These are phyloP conservation scores for Lasiodiplodia citricola DNA, from an alignment of 2,329 filamentous ascomycete species.

Conservation along the genomic window DNA sequence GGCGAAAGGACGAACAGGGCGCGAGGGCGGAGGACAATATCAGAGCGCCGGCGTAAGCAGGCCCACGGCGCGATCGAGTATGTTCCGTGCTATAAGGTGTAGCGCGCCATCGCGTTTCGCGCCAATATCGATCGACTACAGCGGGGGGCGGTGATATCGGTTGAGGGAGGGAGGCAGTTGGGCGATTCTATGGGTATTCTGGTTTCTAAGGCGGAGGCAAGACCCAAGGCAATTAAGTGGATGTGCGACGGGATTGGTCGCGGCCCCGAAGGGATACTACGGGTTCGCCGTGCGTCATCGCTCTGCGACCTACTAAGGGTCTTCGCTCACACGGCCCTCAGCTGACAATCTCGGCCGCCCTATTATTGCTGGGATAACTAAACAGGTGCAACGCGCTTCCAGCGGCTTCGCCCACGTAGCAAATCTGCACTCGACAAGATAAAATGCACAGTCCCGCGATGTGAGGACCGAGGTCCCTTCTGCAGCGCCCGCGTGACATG, in stretches of 20 bases:
- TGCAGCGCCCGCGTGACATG: constrained; percentile 12
- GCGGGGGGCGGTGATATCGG: background rate
- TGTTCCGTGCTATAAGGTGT: constrained; percentile 15
- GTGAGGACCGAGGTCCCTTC: background rate
- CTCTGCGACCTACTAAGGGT: constrained; percentile 15
- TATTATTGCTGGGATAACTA: constrained; percentile 7
- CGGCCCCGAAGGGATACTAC: constrained; percentile 11
- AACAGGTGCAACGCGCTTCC: too few relatives aligned
- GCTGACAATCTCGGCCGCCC: constrained; percentile 22
- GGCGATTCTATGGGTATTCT: background rate
- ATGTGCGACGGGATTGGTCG: constrained; percentile 13
- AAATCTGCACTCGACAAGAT: background rate
- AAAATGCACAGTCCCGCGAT: background rate
- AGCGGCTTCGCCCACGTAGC: background rate
- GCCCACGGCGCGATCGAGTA: background rate
- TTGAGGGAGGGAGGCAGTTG: background rate
- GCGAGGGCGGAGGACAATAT: background rate
- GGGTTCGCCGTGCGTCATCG: background rate
- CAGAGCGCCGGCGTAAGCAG: constrained; percentile 2
- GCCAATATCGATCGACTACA: constrained; percentile 7
- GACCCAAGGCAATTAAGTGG: constrained; percentile 1
- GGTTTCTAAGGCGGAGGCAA: constrained; percentile 11
- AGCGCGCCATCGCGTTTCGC: constrained; percentile 17
- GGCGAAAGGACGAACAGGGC: constrained; percentile 1
- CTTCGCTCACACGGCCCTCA: constrained; percentile 22